Evolutionary conservation across 768 basidiomycete genomes (phyloP), one percentile per base, ranked within the genome.

Genomic region (Leccinum subgranulosum): DNA sequence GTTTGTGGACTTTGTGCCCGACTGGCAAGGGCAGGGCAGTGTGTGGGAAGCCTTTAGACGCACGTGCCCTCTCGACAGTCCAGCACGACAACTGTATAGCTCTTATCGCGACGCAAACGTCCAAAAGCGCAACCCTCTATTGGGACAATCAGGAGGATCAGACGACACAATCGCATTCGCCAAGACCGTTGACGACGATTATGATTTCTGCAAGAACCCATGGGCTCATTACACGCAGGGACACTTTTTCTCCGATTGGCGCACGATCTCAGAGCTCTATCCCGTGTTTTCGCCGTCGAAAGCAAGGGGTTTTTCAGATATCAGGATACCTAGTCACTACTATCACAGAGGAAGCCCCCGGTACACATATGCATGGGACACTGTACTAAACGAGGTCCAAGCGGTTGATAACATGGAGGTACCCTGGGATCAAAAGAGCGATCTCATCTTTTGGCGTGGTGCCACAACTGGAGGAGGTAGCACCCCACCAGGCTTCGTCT

Each of bases 241-340:
- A 11, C 94, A 94, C 73, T 98, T 97, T 74, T 98, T 97, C 82
- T 92, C 92, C 17, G 96, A 99, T 73, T 97, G 93, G 91, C 79
- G 95, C 21, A 90, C 88, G 0, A 86, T 98, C 57, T 84, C 90
- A 11, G 84, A 84, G 1, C 78, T 96, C n/a, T 95, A 92, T 72
- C 97, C 97, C 7, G 84, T 99, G 28, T 90, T 99, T 74, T 94
- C 93, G 2, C 94, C 96, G 2, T 91, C 94, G 0, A 93, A 90
- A 66, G 86, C 88, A 0, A 77, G 77, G 41, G 94, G 97, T 0
- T 98, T 88, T 69, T 75, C 85, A 60, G 97, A 98, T 68, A 91
- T 99, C 63, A 80, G 90, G 56, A 94, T 98, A 60, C 96, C 97
- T 0, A 94, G 92, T 59, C 94, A 98, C 71, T 98, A 99, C 70